Conservation (phyloP, 2,329 filamentous ascomycete genomes). For the Trichocomaceae sp. region DNA sequence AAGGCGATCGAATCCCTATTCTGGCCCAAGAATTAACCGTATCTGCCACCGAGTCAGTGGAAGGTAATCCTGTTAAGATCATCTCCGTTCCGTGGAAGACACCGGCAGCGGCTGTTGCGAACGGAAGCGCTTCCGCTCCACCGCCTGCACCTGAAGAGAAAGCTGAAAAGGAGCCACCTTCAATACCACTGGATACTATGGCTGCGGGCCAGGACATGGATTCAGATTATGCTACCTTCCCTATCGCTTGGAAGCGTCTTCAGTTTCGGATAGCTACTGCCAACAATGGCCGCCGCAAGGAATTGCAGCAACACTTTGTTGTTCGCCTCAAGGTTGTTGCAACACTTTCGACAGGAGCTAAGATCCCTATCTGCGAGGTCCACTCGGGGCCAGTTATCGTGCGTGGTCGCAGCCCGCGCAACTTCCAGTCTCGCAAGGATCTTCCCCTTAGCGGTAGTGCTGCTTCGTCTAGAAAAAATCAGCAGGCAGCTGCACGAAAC, state of each 20-base stretch:
- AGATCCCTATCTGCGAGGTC: constrained; percentile 73
- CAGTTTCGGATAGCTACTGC: constrained; percentile 94
- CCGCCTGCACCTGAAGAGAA: constrained; percentile 47
- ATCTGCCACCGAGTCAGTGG: constrained; percentile 89
- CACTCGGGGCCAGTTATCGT: constrained; percentile 89
- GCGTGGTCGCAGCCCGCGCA: constrained; percentile 82
- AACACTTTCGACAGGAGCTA: constrained; percentile 74
- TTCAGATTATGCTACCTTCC: constrained; percentile 81
- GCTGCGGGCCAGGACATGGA: constrained; percentile 62
- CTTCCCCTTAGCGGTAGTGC: constrained; percentile 77
- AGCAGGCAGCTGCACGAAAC: constrained; percentile 11
- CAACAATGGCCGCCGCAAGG: constrained; percentile 90
- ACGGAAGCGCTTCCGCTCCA: constrained; percentile 55
- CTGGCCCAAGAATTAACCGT: constrained; percentile 69
- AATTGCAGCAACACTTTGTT: constrained; percentile 93
- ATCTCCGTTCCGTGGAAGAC: constrained; percentile 99
- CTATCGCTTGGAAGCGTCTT: constrained; percentile 86
- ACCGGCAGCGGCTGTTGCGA: constrained; percentile 64
- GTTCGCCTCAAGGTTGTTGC: constrained; percentile 80
- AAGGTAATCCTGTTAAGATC: constrained; percentile 83
- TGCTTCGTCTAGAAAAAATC: constrained; percentile 67
- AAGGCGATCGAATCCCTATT: constrained; percentile 42
- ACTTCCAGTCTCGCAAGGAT: constrained; percentile 91
- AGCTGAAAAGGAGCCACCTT: constrained; percentile 76
- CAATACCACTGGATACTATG: constrained; percentile 65